These are phyloP conservation scores for Fusarium pseudoanthophilum DNA, from an alignment of 2,329 filamentous ascomycete genomes.

Conservation along the genomic window DNA sequence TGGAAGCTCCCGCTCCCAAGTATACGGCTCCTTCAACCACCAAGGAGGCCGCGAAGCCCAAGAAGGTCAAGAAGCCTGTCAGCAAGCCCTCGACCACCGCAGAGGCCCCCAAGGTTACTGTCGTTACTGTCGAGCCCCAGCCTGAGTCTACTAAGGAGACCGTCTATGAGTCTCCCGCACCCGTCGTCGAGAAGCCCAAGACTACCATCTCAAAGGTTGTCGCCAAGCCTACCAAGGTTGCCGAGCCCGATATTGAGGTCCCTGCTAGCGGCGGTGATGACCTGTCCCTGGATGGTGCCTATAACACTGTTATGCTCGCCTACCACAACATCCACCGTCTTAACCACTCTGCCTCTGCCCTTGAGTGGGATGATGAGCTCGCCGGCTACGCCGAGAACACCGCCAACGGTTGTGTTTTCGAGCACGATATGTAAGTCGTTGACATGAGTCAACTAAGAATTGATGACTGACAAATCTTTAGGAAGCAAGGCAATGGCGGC, in stretches of 20 bases:
- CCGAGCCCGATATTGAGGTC: slow-evolving; percentile 16
- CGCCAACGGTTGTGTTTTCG: slow-evolving; percentile 75
- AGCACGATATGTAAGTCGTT: slow-evolving; percentile 76
- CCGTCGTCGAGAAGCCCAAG: slow-evolving; percentile 24
- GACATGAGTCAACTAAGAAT: neutral
- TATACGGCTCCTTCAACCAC: slow-evolving; percentile 8
- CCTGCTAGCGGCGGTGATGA: slow-evolving; percentile 10
- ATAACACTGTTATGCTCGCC: slow-evolving; percentile 62
- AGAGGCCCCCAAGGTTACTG: slow-evolving; percentile 25
- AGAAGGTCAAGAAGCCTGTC: slow-evolving; percentile 19
- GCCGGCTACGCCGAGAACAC: slow-evolving; percentile 71
- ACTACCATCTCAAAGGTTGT: slow-evolving; percentile 19
- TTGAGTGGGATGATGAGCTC: slow-evolving; percentile 74
- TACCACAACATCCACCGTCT: slow-evolving; percentile 88
- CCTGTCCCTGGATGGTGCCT: slow-evolving; percentile 39
- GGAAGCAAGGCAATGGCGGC: slow-evolving; percentile 66
- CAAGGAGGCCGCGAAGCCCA: slow-evolving; percentile 14
- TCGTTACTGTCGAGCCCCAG: slow-evolving; percentile 14
- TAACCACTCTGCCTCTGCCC: slow-evolving; percentile 77
- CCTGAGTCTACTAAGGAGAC: slow-evolving; percentile 6
- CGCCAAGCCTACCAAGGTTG: slow-evolving; percentile 19
- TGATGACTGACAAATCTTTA: slow-evolving; percentile 52
- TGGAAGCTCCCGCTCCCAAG: slow-evolving; percentile 32
- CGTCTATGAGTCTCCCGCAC: slow-evolving; percentile 13
- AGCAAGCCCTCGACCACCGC: slow-evolving; percentile 25